These are phyloP conservation scores for Chionographis japonica DNA, from an alignment of 106 monocot species.

Conservation along the genomic window DNA sequence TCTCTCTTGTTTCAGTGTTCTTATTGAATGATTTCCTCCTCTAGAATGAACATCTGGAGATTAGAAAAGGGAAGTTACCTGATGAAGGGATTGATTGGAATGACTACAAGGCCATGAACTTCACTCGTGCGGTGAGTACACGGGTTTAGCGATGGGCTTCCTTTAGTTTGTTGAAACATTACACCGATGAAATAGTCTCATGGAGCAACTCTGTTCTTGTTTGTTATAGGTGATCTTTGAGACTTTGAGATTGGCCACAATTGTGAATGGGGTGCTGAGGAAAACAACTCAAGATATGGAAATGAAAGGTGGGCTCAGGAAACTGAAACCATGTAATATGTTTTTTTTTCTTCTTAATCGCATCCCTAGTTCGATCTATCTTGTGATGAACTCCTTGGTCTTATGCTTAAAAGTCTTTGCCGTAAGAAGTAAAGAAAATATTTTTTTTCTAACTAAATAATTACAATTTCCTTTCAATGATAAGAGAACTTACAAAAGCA, in stretches of 20 bases:
- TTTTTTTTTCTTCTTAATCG: no score
- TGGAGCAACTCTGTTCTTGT: background rate
- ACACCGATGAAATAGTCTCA: background rate
- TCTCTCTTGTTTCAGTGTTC: background rate
- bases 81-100: conserved; percentile 77
- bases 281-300: conserved; percentile 85
- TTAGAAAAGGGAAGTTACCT: conserved; percentile 53
- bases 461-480: no score
- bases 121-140: conserved; percentile 77
- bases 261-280: conserved; percentile 88
- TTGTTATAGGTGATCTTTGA: conserved; percentile 72
- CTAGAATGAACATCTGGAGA: conserved; percentile 77
- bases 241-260: conserved; percentile 78
- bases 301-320: conserved; percentile 59
- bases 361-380: no score
- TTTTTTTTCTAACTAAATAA: no score
- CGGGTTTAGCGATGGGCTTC: background rate
- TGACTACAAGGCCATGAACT: conserved; percentile 86
- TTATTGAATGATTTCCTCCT: conserved; percentile 6
- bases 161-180: background rate
- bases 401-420: no score
- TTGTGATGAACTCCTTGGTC: no score
- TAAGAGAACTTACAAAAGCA: no score
- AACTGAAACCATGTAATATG: background rate
- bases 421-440: no score